phyloP scores from a whole-genome alignment of 2,329 filamentous ascomycete species.

The Trematosphaeria pertusa region DNA sequence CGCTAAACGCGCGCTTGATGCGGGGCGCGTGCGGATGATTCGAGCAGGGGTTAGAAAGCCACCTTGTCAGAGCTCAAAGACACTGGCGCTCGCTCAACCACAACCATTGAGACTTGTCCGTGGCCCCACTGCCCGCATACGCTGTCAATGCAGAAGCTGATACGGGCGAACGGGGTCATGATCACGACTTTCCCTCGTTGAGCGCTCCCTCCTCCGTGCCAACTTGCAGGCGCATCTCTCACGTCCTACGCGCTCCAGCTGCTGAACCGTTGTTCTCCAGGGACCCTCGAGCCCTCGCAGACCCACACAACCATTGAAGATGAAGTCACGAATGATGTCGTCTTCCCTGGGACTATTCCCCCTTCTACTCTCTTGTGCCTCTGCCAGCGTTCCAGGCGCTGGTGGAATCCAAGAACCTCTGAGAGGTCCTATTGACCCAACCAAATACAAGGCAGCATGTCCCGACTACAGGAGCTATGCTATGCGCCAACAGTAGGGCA shows the following conservation, averaged over 20 bases:
- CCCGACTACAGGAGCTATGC: slow-evolving; percentile 72
- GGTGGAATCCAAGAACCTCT: slow-evolving; percentile 40
- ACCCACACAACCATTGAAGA: slow-evolving; percentile 9
- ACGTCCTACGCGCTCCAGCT: slow-evolving; percentile 1
- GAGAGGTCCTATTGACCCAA: slow-evolving; percentile 35
- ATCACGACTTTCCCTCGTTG: slow-evolving; percentile 23
- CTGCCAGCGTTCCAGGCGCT: no score
- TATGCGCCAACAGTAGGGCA: slow-evolving; percentile 63
- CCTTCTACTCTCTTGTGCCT: no score
- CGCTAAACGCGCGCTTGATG: slow-evolving; percentile 22
- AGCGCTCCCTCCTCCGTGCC: slow-evolving; percentile 6
- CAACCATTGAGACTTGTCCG: not conserved
- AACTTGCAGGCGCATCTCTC: not conserved
- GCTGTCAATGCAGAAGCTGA: slow-evolving; percentile 1
- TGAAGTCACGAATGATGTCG: slow-evolving; percentile 22
- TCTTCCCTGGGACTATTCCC: slow-evolving; percentile 19
- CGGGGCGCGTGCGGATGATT: no score
- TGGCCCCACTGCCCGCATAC: not conserved
- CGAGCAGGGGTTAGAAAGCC: no score
- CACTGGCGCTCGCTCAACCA: not conserved
- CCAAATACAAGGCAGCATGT: slow-evolving; percentile 58
- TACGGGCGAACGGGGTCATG: slow-evolving; percentile 13
- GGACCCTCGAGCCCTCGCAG: not conserved
- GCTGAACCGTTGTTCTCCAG: not conserved
- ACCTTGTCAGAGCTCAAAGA: slow-evolving; percentile 16